phyloP scores from a whole-genome alignment of 495 filamentous ascomycete genomes.

The Penicillium fimorum region DNA sequence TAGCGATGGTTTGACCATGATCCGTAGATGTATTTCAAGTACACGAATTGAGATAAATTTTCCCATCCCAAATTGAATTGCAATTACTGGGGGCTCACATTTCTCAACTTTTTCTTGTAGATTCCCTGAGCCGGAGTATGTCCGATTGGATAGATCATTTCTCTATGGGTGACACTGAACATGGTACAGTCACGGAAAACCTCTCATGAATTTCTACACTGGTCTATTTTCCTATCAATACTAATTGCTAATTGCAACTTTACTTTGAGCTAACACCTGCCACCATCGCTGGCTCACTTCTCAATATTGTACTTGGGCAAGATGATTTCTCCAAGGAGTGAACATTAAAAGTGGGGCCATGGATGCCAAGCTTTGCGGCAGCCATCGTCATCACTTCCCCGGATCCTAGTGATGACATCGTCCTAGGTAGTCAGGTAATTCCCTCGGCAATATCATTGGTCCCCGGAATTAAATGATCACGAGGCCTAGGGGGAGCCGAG shows the following conservation, averaged over 20 bases:
- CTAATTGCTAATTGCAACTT: neutral
- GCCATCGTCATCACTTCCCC: conserved; percentile 16
- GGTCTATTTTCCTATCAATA: neutral
- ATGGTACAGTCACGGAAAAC: neutral
- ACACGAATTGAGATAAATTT: neutral
- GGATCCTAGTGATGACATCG: neutral
- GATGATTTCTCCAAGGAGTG: neutral
- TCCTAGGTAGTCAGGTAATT: neutral
- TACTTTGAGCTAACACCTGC: too few species aligned
- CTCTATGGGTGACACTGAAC: neutral
- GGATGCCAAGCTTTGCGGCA: conserved; percentile 14
- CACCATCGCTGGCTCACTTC: too few species aligned
- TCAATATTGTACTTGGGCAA: neutral
- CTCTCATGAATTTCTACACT: neutral
- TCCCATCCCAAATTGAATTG: neutral
- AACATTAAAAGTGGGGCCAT: neutral
- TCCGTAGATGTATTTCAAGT: neutral
- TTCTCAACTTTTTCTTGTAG: neutral
- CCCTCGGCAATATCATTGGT: conserved; percentile 4
- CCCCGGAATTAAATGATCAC: conserved; percentile 15
- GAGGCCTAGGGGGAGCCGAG: conserved; percentile 4
- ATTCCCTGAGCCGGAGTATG: neutral
- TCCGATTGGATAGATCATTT: neutral
- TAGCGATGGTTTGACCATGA: neutral
- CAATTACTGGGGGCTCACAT: neutral